Base-by-base conservation (phyloP, 2,329 filamentous ascomycete genomes). In the Plenodomus lindquistii region DNA sequence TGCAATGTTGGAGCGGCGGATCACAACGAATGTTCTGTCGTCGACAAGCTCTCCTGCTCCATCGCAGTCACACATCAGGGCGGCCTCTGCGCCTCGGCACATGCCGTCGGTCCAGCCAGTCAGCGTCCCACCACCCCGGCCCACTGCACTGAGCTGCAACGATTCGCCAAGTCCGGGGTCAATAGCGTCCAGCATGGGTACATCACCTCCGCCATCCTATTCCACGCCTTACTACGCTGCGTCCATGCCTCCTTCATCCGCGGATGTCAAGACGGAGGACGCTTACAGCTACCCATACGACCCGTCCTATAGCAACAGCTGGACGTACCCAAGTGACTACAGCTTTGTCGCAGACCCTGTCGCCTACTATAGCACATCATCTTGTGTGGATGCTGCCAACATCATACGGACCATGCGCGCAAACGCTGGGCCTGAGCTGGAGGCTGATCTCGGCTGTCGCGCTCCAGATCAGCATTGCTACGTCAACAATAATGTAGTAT, bases 351-450 rank as follows among this genome's bases (percentile, higher is more conserved):
- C 54, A 18, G 50, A 62, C 13, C 47, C 57, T 11, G 36, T 42
- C 17, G 42, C 50, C 13, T 63, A 66, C 49, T 68, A 65, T 47
- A 66, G 55, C 44, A 59, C 59, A 1, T 57, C 69, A 1, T 73
- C 72, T 0, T 75, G 70, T 43, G 60, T 75, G 16, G 67, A 73
- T 48, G 76, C 76, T 16, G 70, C 76, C 10, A 73, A 76, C 40
- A 74, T 78, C 36, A 77, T 79, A 22, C 71, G 74, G 13, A 72
- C 63, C 6, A 75, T 79, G 70, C 67, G 73, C 24, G 66, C 69
- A 3, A 67, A 72, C 11, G 63, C 71, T 18, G 72, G 67, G 0
- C 56, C 67, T 6, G 66, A 72, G 13, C 51, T 78, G 6, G 73
- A 74, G 35, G 57, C 59, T 15, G 73, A 75, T 8, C 59, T 79